Evolutionary conservation across 2,329 filamentous ascomycete genomes (phyloP).

Genomic region (Verticillium zaregamsianum): DNA sequence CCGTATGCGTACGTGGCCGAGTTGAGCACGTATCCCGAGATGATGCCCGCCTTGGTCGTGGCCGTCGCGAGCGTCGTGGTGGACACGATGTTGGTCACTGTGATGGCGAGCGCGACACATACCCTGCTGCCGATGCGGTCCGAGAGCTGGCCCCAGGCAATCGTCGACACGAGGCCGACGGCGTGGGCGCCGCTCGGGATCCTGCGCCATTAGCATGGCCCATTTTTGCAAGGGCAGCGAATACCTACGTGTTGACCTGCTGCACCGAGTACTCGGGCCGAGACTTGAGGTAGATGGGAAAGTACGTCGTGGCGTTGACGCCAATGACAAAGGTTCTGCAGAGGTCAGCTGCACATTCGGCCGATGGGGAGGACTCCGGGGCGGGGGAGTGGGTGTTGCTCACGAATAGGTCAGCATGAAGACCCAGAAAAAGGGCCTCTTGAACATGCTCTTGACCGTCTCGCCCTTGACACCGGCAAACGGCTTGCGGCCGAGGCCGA

Average conservation of each 20-base stretch:
- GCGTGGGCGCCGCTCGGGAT: neutral
- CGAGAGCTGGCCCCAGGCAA: neutral
- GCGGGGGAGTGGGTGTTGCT: too few species aligned
- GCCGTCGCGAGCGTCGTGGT: neutral
- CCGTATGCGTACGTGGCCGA: neutral
- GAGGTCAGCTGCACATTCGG: neutral
- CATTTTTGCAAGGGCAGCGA: neutral
- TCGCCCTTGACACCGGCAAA: conserved; percentile 5
- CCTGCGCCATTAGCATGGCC: neutral
- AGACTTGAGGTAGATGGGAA: neutral
- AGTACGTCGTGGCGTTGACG: neutral
- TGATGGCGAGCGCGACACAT: neutral
- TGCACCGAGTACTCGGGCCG: neutral
- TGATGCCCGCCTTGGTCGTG: neutral
- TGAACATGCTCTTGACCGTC: conserved; percentile 11
- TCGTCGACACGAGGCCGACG: neutral
- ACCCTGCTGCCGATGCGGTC: neutral
- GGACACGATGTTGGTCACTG: neutral
- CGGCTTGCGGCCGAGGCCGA: conserved; percentile 14
- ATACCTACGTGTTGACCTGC: neutral
- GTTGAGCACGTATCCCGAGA: neutral
- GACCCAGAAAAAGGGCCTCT: conserved; percentile 13
- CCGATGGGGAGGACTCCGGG: too few species aligned
- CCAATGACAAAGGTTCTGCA: neutral
- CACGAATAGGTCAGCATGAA: conserved; percentile 16